phyloP scores from a whole-genome alignment of 805 yeast species.

The Spencermartinsiella europaea region DNA sequence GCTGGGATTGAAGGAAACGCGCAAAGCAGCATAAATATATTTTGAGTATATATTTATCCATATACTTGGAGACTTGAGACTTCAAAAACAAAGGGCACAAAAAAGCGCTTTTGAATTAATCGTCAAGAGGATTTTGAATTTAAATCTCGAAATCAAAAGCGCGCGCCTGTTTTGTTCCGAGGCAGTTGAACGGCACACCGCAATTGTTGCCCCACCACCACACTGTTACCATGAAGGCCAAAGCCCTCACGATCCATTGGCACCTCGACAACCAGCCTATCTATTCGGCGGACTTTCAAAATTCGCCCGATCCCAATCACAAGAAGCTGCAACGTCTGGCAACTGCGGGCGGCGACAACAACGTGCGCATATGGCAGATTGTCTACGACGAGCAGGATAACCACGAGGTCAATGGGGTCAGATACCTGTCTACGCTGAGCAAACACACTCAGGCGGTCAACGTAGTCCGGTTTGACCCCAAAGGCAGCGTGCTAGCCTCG shows the following conservation, averaged over 20 bases:
- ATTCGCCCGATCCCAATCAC: constrained; percentile 17
- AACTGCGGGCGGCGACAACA: constrained; percentile 94
- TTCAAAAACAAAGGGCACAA: too few relatives aligned
- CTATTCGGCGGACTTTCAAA: constrained; percentile 36
- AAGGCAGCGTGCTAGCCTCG: constrained; percentile 65
- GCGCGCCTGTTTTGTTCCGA: too few relatives aligned
- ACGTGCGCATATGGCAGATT: constrained; percentile 53
- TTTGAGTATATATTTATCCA: too few relatives aligned
- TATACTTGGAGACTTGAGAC: too few relatives aligned
- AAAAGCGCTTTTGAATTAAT: too few relatives aligned
- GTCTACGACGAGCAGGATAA: constrained; percentile 25
- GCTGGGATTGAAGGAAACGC: too few relatives aligned
- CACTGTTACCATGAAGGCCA: constrained; percentile 33
- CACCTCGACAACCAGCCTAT: constrained; percentile 39
- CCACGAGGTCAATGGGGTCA: constrained; percentile 41
- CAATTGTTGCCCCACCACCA: too few relatives aligned
- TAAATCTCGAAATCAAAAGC: too few relatives aligned
- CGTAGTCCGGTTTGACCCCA: constrained; percentile 72
- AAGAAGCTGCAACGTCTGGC: constrained; percentile 45
- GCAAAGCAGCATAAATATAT: too few relatives aligned
- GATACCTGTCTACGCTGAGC: constrained; percentile 71
- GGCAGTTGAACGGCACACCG: too few relatives aligned
- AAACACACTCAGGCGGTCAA: constrained; percentile 96
- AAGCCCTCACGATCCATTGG: constrained; percentile 38
- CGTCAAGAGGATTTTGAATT: too few relatives aligned